Conservation (phyloP, 352 stramenopile genomes). For the Globisporangium nodosum region DNA sequence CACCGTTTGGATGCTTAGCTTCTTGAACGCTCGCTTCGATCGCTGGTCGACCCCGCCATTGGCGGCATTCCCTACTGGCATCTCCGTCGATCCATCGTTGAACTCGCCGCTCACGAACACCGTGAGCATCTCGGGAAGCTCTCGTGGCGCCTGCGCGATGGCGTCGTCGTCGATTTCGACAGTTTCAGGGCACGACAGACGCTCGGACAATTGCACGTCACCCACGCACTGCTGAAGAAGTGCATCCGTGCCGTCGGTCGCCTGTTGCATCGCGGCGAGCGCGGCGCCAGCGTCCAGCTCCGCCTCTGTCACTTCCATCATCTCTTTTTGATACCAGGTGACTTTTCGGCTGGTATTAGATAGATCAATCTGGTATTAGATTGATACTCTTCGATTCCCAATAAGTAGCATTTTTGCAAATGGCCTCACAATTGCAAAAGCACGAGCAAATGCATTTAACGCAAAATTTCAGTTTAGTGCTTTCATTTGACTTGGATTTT, state of each 20-base stretch:
- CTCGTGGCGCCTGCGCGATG: conserved; percentile 5
- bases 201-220: conserved; percentile 1
- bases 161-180: background rate
- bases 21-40: background rate
- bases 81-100: background rate
- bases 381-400: no score
- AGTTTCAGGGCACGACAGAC: background rate
- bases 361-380: no score
- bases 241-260: conserved; percentile 28
- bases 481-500: no score
- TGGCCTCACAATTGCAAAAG: no score
- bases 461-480: no score
- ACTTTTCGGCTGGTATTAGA: background rate
- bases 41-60: background rate
- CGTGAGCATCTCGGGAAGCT: conserved; percentile 12
- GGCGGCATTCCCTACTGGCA: background rate
- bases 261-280: conserved; percentile 24
- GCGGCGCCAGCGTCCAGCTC: conserved; percentile 1
- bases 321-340: background rate
- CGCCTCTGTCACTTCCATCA: background rate
- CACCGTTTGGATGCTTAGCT: conserved; percentile 25
- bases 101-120: conserved; percentile 13
- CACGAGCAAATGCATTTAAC: no score
- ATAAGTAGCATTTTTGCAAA: no score
- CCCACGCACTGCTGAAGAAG: conserved; percentile 42